Base-by-base conservation (phyloP, 2,329 filamentous ascomycete genomes). In the Monascus ruber region DNA sequence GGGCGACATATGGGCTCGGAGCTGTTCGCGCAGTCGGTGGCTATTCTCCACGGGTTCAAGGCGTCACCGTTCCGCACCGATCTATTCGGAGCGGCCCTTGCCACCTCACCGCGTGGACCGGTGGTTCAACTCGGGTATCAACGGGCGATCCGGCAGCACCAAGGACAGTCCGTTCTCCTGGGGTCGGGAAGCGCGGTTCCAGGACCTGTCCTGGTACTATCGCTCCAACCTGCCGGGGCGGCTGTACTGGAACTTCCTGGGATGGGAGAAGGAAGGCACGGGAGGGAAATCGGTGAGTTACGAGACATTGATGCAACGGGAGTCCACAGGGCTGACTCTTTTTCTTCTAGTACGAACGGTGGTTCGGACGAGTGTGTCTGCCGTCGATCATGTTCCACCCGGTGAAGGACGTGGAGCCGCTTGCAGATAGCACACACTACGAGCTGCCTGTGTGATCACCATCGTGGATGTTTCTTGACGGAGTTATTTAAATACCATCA, bases 31-130 rank as follows among this genome's bases (percentile, higher is more conserved):
- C 79, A 82, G 40, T 81, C 81, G 0, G 74, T 81, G 25, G 77
- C 82, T 0, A 70, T 89, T 11, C 75, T 86, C 45, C 83, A 91
- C 55, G 83, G 85, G 5, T 68, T 88, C 36, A 89, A 89, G 78
- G 81, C 4, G 80, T 86, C 4, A 85, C 81, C 52, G 82, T 78
- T 7, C 84, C 84, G 7, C 83, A 88, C 83, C 84, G 1, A 76
- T 88, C 35, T 88, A 79, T 59, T 84, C 86, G 52, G 83, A 89
- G 59, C 76, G 83, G 44, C 74, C 81, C 36, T 87, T 82, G 82
- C 42, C 51, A 24, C 35, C 51, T 2, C 42, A 52, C 9, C 49
- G 50, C 29, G 38, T 55, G 36, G 51, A 56, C n/a, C 47, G 49
- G 17, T 54, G 50, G 24, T 59, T 60, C 45, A 61, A 61, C 36